Percentiles rank a stretch among this genome's conserved stretches.
Conservation (phyloP, 352 stramenopile species). For the Blastocystis sp. region DNA sequence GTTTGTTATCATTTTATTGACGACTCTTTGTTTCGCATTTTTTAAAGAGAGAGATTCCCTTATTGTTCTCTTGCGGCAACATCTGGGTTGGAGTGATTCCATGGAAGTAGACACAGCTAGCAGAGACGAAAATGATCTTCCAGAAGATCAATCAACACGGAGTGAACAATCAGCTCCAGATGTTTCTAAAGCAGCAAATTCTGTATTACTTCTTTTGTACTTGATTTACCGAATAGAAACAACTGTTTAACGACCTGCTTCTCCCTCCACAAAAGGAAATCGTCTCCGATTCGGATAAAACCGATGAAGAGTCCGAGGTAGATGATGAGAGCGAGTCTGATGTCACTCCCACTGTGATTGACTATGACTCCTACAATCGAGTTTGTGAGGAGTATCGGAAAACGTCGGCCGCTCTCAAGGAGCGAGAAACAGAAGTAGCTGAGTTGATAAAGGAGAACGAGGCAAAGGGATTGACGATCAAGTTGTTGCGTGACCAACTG, state of each 20-base stretch:
- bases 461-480: conserved; percentile 30
- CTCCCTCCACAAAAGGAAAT: not conserved
- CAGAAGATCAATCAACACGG: not conserved
- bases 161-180: not conserved
- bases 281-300: not conserved
- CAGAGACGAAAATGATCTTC: not conserved
- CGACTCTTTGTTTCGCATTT: not conserved
- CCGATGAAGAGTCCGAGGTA: not conserved
- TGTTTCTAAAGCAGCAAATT: not conserved
- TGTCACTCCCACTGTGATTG: not conserved
- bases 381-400: conserved; percentile 50
- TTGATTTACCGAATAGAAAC: not conserved
- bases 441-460: conserved; percentile 39
- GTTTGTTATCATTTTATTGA: not conserved
- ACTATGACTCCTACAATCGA: conserved; percentile 23
- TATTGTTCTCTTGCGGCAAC: not conserved
- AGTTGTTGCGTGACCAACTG: conserved; percentile 25
- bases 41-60: not conserved
- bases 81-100: not conserved
- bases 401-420: not conserved
- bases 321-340: not conserved
- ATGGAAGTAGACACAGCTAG: not conserved
- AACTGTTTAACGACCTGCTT: not conserved
- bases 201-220: not conserved
- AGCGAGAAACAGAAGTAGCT: conserved; percentile 16